Evolutionary conservation across 768 basidiomycete species (phyloP).

Genomic region (Pleurotus djamor): DNA sequence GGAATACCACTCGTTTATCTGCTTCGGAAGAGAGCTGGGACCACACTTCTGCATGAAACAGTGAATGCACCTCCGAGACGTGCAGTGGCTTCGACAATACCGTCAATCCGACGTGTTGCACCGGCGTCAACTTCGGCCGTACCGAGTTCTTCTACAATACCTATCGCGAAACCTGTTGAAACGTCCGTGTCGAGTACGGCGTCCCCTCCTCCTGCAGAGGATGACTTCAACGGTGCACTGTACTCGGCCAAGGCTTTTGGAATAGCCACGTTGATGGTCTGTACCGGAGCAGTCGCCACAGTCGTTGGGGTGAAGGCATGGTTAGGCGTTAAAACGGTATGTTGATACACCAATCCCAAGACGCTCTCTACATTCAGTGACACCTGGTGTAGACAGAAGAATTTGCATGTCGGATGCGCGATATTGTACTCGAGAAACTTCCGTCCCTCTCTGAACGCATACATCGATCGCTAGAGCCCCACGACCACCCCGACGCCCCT

Average conservation of each 20-base stretch:
- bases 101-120: neutral
- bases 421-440: slow-evolving; percentile 39
- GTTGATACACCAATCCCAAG: slow-evolving; percentile 18
- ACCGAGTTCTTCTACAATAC: neutral
- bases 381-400: slow-evolving; percentile 42
- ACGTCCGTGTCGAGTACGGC: neutral
- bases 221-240: slow-evolving; percentile 47
- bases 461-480: slow-evolving; percentile 35
- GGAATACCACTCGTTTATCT: slow-evolving; percentile 1
- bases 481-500: slow-evolving; percentile 24
- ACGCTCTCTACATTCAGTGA: neutral
- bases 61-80: neutral
- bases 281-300: slow-evolving; percentile 39
- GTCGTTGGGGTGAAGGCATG: slow-evolving; percentile 48
- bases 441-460: slow-evolving; percentile 51
- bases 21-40: neutral
- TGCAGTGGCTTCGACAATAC: slow-evolving; percentile 5
- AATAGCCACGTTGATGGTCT: slow-evolving; percentile 61
- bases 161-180: neutral
- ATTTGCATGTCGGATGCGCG: slow-evolving; percentile 59
- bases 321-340: slow-evolving; percentile 56
- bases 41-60: neutral
- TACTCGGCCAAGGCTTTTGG: slow-evolving; percentile 63
- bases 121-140: neutral
- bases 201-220: slow-evolving; percentile 1